These are phyloP conservation scores for Rhizoctonia solani DNA, from an alignment of 1,284 basidiomycete species.

Conservation along the genomic window DNA sequence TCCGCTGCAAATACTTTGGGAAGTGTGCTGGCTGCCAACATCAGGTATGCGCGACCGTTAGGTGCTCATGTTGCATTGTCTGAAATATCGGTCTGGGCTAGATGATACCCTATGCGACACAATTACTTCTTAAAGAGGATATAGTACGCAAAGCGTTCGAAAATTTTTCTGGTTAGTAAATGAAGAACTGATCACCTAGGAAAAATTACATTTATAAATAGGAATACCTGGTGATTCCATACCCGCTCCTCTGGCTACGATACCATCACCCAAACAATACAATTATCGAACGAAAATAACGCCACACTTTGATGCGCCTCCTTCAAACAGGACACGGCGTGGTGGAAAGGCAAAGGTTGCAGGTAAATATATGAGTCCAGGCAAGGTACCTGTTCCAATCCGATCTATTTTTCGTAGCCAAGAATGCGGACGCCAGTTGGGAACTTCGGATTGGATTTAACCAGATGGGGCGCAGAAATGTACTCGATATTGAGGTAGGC, in stretches of 20 bases:
- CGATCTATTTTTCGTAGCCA: constrained; percentile 34
- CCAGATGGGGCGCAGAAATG: constrained; percentile 69
- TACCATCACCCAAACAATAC: constrained; percentile 87
- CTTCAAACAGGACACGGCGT: constrained; percentile 50
- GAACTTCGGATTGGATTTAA: constrained; percentile 93
- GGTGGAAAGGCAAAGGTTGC: constrained; percentile 46
- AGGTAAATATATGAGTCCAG: neutral
- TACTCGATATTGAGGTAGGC: constrained; percentile 91
- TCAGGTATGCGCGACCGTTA: constrained; percentile 53
- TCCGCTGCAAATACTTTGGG: constrained; percentile 86
- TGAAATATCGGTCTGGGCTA: constrained; percentile 44
- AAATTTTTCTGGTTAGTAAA: constrained; percentile 68
- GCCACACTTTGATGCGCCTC: constrained; percentile 89
- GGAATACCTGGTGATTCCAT: constrained; percentile 62
- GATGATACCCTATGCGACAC: constrained; percentile 87
- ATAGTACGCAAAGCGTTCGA: constrained; percentile 88
- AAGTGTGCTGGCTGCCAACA: constrained; percentile 80
- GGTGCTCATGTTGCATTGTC: constrained; percentile 35
- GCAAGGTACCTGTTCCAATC: constrained; percentile 42
- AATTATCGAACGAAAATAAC: constrained; percentile 96
- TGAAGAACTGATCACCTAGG: constrained; percentile 7
- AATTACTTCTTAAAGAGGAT: constrained; percentile 82
- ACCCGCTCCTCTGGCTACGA: constrained; percentile 74
- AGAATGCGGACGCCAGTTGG: constrained; percentile 40
- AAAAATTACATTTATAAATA: constrained; percentile 41